A percentile compares a stretch with the other conserved stretches of the same genome.
These are phyloP conservation scores for Aspergillus clavatus DNA, from an alignment of 2,329 filamentous ascomycete species.

Conservation along the genomic window DNA sequence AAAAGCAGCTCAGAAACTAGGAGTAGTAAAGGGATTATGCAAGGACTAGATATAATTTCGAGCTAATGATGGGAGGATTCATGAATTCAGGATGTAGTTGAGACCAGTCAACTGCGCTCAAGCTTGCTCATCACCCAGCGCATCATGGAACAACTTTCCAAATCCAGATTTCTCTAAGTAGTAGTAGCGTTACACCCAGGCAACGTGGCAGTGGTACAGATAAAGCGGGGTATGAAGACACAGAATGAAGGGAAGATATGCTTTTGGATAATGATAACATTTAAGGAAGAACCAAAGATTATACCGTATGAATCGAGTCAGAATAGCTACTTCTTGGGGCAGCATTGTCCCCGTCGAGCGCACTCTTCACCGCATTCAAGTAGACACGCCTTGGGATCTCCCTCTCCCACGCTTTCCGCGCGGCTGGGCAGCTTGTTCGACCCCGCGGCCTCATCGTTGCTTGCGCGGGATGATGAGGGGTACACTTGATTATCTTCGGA, in stretches of 20 bases:
- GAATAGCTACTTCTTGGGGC: constrained; percentile 30
- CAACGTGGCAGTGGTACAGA: not conserved
- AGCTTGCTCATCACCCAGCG: not conserved
- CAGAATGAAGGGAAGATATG: constrained; percentile 1
- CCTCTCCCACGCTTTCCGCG: constrained; percentile 34
- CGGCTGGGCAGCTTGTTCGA: constrained; percentile 28
- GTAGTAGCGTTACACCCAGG: not conserved
- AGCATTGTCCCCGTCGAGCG: constrained; percentile 39
- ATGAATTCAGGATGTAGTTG: not conserved
- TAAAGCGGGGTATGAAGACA: not conserved
- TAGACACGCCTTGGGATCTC: constrained; percentile 40
- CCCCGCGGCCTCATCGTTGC: constrained; percentile 11
- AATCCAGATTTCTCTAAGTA: not conserved
- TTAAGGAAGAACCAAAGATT: not conserved
- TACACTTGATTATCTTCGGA: constrained; percentile 24
- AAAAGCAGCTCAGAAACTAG: no score
- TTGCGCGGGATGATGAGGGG: constrained; percentile 19
- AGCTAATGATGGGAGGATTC: no score
- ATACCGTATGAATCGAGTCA: not conserved
- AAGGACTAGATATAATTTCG: no score
- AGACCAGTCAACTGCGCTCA: not conserved
- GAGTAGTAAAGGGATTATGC: no score
- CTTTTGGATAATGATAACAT: not conserved
- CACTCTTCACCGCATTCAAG: constrained; percentile 47
- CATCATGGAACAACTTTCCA: not conserved